These are phyloP conservation scores for Papiliotrema flavescens DNA, from an alignment of 1,284 basidiomycete genomes.

Conservation along the genomic window DNA sequence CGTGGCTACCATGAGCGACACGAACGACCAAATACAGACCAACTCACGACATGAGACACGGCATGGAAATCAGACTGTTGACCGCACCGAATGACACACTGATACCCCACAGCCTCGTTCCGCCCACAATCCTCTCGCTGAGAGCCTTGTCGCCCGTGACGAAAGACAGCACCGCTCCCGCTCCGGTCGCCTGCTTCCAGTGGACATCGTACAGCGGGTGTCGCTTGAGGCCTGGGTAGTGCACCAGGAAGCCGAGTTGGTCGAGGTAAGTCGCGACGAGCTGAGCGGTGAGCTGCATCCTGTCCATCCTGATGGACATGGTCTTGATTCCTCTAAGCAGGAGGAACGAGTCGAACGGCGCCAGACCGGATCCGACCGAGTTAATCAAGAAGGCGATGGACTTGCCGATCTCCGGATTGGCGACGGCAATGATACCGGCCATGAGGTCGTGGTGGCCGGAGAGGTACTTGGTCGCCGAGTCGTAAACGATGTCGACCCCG, in stretches of 20 bases:
- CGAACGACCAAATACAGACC: no score
- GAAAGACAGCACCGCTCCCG: conserved; percentile 92
- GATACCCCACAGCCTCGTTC: conserved; percentile 92
- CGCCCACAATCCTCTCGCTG: conserved; percentile 89
- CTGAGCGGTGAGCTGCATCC: conserved; percentile 80
- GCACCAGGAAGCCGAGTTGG: conserved; percentile 81
- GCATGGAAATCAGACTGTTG: conserved; percentile 98
- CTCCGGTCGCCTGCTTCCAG: conserved; percentile 79
- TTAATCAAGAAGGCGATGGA: conserved; percentile 90
- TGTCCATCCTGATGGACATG: conserved; percentile 92
- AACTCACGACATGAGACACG: conserved; percentile 98
- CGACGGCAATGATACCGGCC: conserved; percentile 92
- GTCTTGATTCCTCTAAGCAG: conserved; percentile 96
- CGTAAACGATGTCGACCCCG: conserved; percentile 95
- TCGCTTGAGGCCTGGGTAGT: conserved; percentile 84
- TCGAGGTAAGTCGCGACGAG: conserved; percentile 85
- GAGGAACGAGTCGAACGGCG: conserved; percentile 94
- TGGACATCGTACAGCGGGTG: conserved; percentile 87
- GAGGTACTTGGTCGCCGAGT: conserved; percentile 96
- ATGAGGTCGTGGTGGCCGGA: conserved; percentile 98
- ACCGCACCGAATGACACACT: conserved; percentile 97
- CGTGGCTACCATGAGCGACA: conserved; percentile 67
- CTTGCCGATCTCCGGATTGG: conserved; percentile 85
- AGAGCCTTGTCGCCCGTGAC: conserved; percentile 87
- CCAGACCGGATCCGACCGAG: conserved; percentile 92